These are phyloP conservation scores for Colletotrichum scovillei DNA, from an alignment of 2,329 filamentous ascomycete species.

Conservation along the genomic window DNA sequence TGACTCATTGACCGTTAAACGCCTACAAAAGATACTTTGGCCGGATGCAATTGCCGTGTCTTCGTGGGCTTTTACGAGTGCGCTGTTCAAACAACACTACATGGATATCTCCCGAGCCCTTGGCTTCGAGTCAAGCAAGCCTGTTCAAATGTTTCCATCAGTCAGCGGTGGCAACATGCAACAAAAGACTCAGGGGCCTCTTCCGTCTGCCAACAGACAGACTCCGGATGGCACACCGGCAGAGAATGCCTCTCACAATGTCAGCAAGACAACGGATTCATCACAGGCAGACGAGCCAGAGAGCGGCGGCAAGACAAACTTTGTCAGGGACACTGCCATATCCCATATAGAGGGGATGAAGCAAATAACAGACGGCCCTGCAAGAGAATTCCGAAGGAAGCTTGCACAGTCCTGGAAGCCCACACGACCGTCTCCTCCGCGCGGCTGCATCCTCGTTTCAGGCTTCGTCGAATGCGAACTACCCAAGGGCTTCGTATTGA, in stretches of 20 bases:
- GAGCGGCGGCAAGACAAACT: conserved; percentile 37
- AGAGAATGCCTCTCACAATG: conserved; percentile 22
- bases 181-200: conserved; percentile 19
- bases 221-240: conserved; percentile 34
- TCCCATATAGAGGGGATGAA: conserved; percentile 34
- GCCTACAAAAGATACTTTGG: conserved; percentile 62
- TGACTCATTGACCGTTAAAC: conserved; percentile 58
- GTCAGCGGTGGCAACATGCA: conserved; percentile 2
- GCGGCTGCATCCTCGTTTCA: conserved; percentile 63
- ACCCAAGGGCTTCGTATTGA: conserved; percentile 56
- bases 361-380: conserved; percentile 34
- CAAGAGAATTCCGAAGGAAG: conserved; percentile 32
- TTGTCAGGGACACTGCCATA: conserved; percentile 35
- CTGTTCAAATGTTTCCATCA: neutral
- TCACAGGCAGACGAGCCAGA: conserved; percentile 10
- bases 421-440: conserved; percentile 54
- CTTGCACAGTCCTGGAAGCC: conserved; percentile 57
- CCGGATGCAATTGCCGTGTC: conserved; percentile 64
- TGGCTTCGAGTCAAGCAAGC: conserved; percentile 50
- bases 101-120: conserved; percentile 56
- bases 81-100: conserved; percentile 58
- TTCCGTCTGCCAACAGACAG: conserved; percentile 29
- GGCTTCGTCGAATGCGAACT: conserved; percentile 66
- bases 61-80: conserved; percentile 62
- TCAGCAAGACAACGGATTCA: conserved; percentile 22